Base-by-base conservation (phyloP, 2,329 filamentous ascomycete species). In the Colletotrichum navitas region DNA sequence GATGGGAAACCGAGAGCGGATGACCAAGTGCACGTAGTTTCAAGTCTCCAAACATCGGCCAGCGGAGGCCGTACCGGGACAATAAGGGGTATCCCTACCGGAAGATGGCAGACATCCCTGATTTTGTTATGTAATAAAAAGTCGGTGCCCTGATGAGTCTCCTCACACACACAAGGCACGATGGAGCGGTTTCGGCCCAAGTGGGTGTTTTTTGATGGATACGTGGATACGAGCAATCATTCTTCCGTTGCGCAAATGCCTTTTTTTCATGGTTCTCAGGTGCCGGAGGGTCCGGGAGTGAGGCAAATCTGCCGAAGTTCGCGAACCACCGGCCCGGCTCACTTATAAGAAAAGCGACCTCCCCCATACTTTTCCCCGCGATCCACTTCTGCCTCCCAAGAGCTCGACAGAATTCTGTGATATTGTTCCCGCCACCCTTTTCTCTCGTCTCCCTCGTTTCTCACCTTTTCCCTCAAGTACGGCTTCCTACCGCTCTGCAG, bases 111-210 rank as follows among this genome's bases (percentile, higher is more conserved):
- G n/a, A 47, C 45, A 54, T 55, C 29, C 39, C 45, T 54, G 66
- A 72, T 59, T 67, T 49, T 69, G 45, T 72, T 72, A 72, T 54
- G 69, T 72, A 72, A 72, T 54, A 55, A 55, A 29, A 39, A 60
- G 59, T 10, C 18, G 65, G 29, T 62, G 45, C 36, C 65, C 52
- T 21, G 39, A 62, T 16, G 49, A 67, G 49, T 24, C n/a, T n/a
- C 24, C 47, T 29, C 55, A 41, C 60, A 49, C 14, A 7, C 36
- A 16, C 14, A 43, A 61, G 63, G 51, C 58, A 51, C 58, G 63
- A 16, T 68, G 64, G 51, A 68, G 65, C 62, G 43, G 59, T 72
- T 72, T 55, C 69, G 69, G 65, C 65, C 69, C 69, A 63, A 72
- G 65, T 68, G 69, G 69, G 51, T 59, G 26, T 10, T 32, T 52